Percentiles rank a stretch among this genome's conserved stretches.
Conservation (phyloP, 805 yeast genomes). For the Pichia kluyveri region DNA sequence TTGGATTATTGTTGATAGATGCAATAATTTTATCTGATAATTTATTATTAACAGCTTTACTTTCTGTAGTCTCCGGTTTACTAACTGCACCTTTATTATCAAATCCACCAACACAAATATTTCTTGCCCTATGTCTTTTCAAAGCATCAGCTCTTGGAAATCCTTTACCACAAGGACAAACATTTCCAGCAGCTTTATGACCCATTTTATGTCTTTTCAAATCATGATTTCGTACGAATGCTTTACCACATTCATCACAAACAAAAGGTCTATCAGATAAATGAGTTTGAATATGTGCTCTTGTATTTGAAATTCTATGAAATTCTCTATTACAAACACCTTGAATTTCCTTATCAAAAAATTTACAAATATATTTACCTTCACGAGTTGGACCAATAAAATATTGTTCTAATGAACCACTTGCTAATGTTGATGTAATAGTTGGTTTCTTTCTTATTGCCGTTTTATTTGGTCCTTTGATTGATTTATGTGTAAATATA, state of each 20-base stretch:
- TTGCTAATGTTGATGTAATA: conserved; percentile 66
- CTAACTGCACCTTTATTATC: conserved; percentile 24
- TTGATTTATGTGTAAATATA: conserved; percentile 20
- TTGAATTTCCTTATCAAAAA: conserved; percentile 16
- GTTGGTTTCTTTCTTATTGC: conserved; percentile 39
- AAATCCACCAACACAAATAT: conserved; percentile 75
- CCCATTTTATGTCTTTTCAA: conserved; percentile 82
- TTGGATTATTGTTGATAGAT: not conserved
- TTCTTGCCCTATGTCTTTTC: conserved; percentile 67
- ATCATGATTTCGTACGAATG: conserved; percentile 94
- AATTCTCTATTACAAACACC: conserved; percentile 76
- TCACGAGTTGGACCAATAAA: conserved; percentile 73
- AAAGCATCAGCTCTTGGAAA: conserved; percentile 87
- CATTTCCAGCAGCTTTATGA: conserved; percentile 63
- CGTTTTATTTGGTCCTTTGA: conserved; percentile 33
- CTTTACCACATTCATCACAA: conserved; percentile 69
- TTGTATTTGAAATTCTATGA: conserved; percentile 80
- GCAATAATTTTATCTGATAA: not conserved
- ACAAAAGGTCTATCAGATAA: conserved; percentile 86
- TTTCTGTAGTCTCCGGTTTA: conserved; percentile 2
- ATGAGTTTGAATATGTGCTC: conserved; percentile 96
- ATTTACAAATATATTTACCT: conserved; percentile 66
- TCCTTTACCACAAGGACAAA: conserved; percentile 90
- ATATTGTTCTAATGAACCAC: conserved; percentile 80
- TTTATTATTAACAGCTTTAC: conserved; percentile 1